Evolutionary conservation across 2,329 filamentous ascomycete species (phyloP).

Genomic region (Rhynchosporium graminicola): DNA sequence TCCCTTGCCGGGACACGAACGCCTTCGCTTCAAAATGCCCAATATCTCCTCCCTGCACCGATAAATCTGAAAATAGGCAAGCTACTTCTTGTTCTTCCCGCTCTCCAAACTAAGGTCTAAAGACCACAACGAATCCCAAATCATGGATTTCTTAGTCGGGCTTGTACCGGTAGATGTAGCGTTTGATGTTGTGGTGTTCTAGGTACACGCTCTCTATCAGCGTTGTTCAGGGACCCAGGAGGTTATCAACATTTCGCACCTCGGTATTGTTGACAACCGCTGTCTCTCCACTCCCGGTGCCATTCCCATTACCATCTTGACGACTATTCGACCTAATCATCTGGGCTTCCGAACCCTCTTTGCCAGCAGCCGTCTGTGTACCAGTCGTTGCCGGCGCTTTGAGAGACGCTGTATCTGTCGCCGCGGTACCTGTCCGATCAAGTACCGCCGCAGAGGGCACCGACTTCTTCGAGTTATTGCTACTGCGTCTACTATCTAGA

Average conservation of each 20-base stretch:
- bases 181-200: constrained; percentile 28
- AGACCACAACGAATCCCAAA: constrained; percentile 65
- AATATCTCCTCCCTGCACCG: too few species aligned
- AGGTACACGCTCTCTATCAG: constrained; percentile 31
- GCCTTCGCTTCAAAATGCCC: constrained; percentile 14
- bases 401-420: constrained; percentile 33
- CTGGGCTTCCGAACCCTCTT: constrained; percentile 30
- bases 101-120: constrained; percentile 59
- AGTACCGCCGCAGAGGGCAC: constrained; percentile 45
- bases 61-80: neutral
- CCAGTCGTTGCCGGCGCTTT: constrained; percentile 27
- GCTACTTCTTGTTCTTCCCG: constrained; percentile 33
- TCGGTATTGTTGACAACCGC: constrained; percentile 24
- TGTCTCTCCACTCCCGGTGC: neutral
- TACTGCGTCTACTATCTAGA: constrained; percentile 87
- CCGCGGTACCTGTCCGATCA: constrained; percentile 30
- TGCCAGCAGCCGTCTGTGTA: constrained; percentile 27
- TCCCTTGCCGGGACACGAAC: neutral
- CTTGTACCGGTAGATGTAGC: constrained; percentile 27
- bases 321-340: constrained; percentile 26
- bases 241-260: constrained; percentile 37
- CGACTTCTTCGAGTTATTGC: constrained; percentile 80
- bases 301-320: constrained; percentile 24
- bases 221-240: constrained; percentile 36
- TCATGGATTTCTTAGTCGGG: constrained; percentile 52